Percentiles rank a stretch among this genome's conserved stretches.
These are phyloP conservation scores for Lanzia echinophila DNA, from an alignment of 2,329 filamentous ascomycete genomes.

Conservation along the genomic window DNA sequence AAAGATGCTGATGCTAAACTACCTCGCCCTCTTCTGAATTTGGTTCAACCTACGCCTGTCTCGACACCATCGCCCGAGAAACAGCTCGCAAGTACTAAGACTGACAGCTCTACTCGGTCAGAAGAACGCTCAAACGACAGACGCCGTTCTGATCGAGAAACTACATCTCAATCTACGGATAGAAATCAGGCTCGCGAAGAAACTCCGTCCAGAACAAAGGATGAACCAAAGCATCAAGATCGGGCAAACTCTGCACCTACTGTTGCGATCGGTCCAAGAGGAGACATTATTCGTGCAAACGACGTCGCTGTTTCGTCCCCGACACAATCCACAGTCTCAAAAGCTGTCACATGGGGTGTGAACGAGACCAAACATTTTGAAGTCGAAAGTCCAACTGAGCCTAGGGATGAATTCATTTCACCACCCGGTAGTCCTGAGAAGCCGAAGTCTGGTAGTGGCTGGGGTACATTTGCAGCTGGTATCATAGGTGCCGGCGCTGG, in stretches of 20 bases:
- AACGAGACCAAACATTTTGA: slow-evolving; percentile 60
- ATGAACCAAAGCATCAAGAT: not conserved
- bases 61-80: slow-evolving; percentile 44
- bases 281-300: slow-evolving; percentile 33
- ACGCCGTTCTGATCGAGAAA: not conserved
- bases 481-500: slow-evolving; percentile 37
- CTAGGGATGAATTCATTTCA: slow-evolving; percentile 26
- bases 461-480: slow-evolving; percentile 48
- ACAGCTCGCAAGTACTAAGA: slow-evolving; percentile 24
- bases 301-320: slow-evolving; percentile 21
- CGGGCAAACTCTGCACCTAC: slow-evolving; percentile 25
- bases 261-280: slow-evolving; percentile 35
- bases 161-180: not conserved
- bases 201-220: not conserved
- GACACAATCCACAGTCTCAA: slow-evolving; percentile 42
- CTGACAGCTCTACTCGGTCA: slow-evolving; percentile 5
- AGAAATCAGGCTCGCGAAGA: not conserved
- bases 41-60: slow-evolving; percentile 54
- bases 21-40: slow-evolving; percentile 48
- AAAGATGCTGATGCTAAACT: slow-evolving; percentile 22
- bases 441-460: slow-evolving; percentile 29
- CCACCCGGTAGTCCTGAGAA: slow-evolving; percentile 32
- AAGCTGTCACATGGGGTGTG: slow-evolving; percentile 58
- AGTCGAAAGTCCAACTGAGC: slow-evolving; percentile 48
- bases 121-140: slow-evolving; percentile 7